Evolutionary conservation across 2,329 filamentous ascomycete genomes (phyloP), one percentile per base, ranked within the genome.

Genomic region (Fusarium sp.): DNA sequence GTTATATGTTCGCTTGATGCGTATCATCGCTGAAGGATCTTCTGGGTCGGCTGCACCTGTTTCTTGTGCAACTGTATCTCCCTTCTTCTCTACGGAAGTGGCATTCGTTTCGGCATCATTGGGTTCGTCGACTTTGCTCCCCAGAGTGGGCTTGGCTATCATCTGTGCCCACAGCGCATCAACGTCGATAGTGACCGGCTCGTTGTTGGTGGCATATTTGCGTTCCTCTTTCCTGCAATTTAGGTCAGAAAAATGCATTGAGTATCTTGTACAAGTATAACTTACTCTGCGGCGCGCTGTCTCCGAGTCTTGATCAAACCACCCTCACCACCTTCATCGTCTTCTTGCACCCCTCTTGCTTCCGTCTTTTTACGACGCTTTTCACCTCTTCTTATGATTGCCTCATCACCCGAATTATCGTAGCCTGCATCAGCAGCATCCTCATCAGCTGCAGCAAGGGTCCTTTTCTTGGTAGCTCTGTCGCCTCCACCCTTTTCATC

Each of bases 381-480:
- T 74, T 86, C 88, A 20, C 86, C 89, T 70, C 86, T 89, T 47
- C 87, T 82, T 72, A 93, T 90, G 58, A 92, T 87, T 1, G 87
- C 86, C 75, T 93, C 91, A 74, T 93, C 91, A n/a, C 91, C 91
- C 1, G 91, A 93, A 70, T 91, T 91, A 63, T 89, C 86, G 65
- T 89, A 88, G 2, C 84, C 88, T 0, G 82, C 82, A 68, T 87
- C 84, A 7, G 83, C 81, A 3, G 71, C 70, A 18, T 71, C 76
- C 42, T 72, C 50, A 15, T 78, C 58, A 15, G 47, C 60, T 27
- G 47, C 62, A 47, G 62, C 44, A n/a, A 53, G 71, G 34, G 64
- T 71, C 56, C 71, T 73, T 56, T 78, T 78, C 63, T 72, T 70
- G 20, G 71, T 65, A 20, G 65, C 60, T 52, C 76, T 76, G 38